These are phyloP conservation scores for Dianthus caryophyllus DNA, from an alignment of 148 eudicot genomes.

Conservation along the genomic window DNA sequence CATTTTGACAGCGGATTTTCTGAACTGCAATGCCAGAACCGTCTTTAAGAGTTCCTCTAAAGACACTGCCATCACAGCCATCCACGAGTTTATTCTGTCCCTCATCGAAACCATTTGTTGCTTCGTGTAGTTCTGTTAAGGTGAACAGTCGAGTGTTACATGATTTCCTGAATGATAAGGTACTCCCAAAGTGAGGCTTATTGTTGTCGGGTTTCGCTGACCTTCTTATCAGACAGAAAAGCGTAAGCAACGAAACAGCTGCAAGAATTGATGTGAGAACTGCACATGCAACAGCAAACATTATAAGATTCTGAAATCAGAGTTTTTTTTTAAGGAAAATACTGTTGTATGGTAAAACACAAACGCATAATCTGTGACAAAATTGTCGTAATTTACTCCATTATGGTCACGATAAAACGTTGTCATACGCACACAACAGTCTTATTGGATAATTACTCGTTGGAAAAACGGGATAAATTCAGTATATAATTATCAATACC, in stretches of 20 bases:
- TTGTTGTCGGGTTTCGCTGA: constrained; percentile 27
- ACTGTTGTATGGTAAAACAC: too few relatives aligned
- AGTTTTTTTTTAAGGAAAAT: background rate
- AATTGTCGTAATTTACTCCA: too few relatives aligned
- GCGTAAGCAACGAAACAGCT: constrained; percentile 37
- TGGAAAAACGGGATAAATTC: too few relatives aligned
- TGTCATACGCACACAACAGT: too few relatives aligned
- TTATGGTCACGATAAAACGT: too few relatives aligned
- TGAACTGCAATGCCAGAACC: constrained; percentile 62
- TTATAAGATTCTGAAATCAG: too few relatives aligned
- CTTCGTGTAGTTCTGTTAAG: constrained; percentile 65
- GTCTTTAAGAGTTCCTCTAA: constrained; percentile 51
- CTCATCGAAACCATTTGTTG: constrained; percentile 59
- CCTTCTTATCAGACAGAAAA: constrained; percentile 49
- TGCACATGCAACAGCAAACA: constrained; percentile 27
- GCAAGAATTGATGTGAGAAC: constrained; percentile 43
- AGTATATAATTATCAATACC: constrained; percentile 24
- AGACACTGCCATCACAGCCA: constrained; percentile 35
- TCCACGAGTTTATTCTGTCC: constrained; percentile 35
- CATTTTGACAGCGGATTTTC: constrained; percentile 46
- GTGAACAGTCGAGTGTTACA: constrained; percentile 53
- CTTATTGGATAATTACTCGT: too few relatives aligned
- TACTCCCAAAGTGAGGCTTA: constrained; percentile 34
- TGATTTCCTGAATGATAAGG: constrained; percentile 43
- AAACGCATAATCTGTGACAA: too few relatives aligned